Percentiles rank a stretch among this genome's conserved stretches.
Conservation (phyloP, 495 filamentous ascomycete species). For the Xylaria venustula region DNA sequence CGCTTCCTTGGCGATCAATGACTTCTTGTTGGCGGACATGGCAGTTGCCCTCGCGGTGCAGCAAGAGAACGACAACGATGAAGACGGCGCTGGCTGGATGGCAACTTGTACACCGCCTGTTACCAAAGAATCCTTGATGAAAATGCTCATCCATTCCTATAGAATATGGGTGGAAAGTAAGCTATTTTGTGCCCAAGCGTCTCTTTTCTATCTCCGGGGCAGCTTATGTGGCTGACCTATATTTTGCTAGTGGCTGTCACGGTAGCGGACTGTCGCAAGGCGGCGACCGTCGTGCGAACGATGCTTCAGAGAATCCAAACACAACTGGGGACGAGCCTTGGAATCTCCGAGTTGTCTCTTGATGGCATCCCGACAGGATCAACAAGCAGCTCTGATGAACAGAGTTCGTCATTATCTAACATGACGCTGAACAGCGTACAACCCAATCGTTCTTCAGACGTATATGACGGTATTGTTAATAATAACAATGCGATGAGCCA, state of each 20-base stretch:
- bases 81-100: slow-evolving; percentile 25
- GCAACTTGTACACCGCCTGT: slow-evolving; percentile 19
- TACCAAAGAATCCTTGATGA: slow-evolving; percentile 27
- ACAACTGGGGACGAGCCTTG: slow-evolving; percentile 10
- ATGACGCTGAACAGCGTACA: slow-evolving; percentile 9
- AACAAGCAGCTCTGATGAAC: slow-evolving; percentile 12
- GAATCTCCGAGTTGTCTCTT: not conserved
- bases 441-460: slow-evolving; percentile 11
- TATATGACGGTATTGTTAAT: slow-evolving; percentile 7
- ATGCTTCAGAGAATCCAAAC: slow-evolving; percentile 24
- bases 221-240: too few species aligned
- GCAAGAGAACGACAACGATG: slow-evolving; percentile 29
- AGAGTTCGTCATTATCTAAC: slow-evolving; percentile 1
- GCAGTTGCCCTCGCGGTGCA: slow-evolving; percentile 43
- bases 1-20: slow-evolving; percentile 40
- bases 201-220: too few species aligned
- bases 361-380: not conserved
- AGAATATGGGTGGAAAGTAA: slow-evolving; percentile 29
- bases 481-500: not conserved
- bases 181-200: too few species aligned
- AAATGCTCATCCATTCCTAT: slow-evolving; percentile 29
- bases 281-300: slow-evolving; percentile 21
- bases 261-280: slow-evolving; percentile 22
- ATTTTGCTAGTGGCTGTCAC: slow-evolving; percentile 13
- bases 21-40: slow-evolving; percentile 50